These are phyloP conservation scores for Candida tallmaniae DNA, from an alignment of 805 yeast species.

Conservation along the genomic window DNA sequence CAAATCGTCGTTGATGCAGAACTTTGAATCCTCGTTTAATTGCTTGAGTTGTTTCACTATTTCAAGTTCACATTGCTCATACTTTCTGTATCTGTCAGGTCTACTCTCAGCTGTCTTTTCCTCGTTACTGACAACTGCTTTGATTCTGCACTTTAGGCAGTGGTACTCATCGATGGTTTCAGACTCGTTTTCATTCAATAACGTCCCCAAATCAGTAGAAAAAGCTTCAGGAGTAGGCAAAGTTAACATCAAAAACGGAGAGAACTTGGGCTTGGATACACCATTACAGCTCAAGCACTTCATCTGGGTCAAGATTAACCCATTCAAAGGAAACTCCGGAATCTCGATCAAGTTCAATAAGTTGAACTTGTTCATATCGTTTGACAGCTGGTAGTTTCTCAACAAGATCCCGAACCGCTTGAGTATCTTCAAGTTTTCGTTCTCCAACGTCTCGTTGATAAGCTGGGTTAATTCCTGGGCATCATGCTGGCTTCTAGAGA, in stretches of 20 bases:
- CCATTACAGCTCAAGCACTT: slow-evolving; percentile 65
- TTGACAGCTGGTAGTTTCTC: not conserved
- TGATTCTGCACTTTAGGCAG: slow-evolving; percentile 65
- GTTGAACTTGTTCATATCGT: slow-evolving; percentile 7
- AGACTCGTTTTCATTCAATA: slow-evolving; percentile 53
- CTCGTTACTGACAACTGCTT: slow-evolving; percentile 27
- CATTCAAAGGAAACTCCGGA: slow-evolving; percentile 73
- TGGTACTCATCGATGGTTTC: slow-evolving; percentile 78
- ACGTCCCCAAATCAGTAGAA: slow-evolving; percentile 44
- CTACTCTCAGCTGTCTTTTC: too few species aligned
- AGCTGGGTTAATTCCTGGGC: slow-evolving; percentile 90
- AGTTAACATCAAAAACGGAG: slow-evolving; percentile 68
- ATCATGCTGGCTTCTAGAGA: slow-evolving; percentile 81
- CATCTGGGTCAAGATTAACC: slow-evolving; percentile 61
- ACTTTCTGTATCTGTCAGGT: slow-evolving; percentile 17
- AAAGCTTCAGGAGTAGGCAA: slow-evolving; percentile 63
- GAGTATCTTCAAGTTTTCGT: slow-evolving; percentile 50
- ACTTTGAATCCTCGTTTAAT: slow-evolving; percentile 29
- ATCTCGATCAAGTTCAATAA: slow-evolving; percentile 20
- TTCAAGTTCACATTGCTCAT: slow-evolving; percentile 20
- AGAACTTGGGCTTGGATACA: slow-evolving; percentile 52
- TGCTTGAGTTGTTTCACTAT: slow-evolving; percentile 31
- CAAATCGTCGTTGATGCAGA: slow-evolving; percentile 63
- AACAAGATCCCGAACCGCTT: slow-evolving; percentile 21
- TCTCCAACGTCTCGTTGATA: slow-evolving; percentile 70